phyloP scores from a whole-genome alignment of 805 yeast genomes.

The Ogataea paradorogensis region DNA sequence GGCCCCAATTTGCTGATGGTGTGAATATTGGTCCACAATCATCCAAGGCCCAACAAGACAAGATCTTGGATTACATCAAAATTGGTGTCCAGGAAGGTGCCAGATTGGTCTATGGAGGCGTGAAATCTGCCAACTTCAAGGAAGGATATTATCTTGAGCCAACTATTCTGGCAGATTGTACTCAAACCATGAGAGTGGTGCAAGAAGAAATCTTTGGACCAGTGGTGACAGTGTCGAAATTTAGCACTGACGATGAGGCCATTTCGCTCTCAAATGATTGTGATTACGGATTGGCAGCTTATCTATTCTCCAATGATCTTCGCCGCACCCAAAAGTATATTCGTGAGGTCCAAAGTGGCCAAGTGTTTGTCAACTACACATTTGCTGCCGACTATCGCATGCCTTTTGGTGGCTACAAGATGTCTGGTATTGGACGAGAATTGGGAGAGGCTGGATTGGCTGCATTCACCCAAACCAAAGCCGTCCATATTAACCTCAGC shows the following conservation, averaged over 20 bases:
- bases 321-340: conserved; percentile 75
- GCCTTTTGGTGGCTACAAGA: conserved; percentile 92
- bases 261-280: conserved; percentile 75
- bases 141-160: conserved; percentile 71
- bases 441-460: conserved; percentile 86
- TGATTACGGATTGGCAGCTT: conserved; percentile 86
- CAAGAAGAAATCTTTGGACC: conserved; percentile 90
- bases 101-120: conserved; percentile 66
- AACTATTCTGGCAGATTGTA: conserved; percentile 71
- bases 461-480: conserved; percentile 81
- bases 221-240: conserved; percentile 79
- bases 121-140: conserved; percentile 29
- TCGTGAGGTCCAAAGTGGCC: conserved; percentile 76
- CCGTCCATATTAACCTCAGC: conserved; percentile 58
- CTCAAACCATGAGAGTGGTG: conserved; percentile 64
- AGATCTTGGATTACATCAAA: conserved; percentile 73
- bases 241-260: conserved; percentile 79
- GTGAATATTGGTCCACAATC: conserved; percentile 92
- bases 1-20: conserved; percentile 78
- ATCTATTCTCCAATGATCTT: conserved; percentile 76
- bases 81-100: conserved; percentile 85
- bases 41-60: conserved; percentile 72
- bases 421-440: conserved; percentile 92
- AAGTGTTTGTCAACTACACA: conserved; percentile 88
- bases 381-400: conserved; percentile 84